Base-by-base conservation (phyloP, 768 basidiomycete genomes). In the Tephrocybe sp. region DNA sequence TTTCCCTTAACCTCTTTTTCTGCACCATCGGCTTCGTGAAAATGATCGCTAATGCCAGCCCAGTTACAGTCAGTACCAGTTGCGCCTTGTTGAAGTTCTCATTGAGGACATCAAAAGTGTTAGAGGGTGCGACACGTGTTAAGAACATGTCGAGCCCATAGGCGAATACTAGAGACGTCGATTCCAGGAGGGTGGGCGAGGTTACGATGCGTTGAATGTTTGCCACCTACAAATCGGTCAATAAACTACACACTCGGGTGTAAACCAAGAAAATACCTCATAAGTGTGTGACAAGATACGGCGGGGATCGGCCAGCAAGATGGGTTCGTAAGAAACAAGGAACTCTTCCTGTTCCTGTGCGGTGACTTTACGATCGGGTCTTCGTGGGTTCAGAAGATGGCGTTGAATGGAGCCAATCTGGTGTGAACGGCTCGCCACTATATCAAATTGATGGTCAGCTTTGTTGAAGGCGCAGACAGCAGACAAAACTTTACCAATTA, bases 61-160 rank as follows among this genome's bases (percentile, higher is more conserved):
- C 92, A 0, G 72, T 67, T 28, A 96, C 83, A 1, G 93, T 98
- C 24, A 93, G 68, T 56, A 95, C 82, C 20, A 98, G 75, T 67
- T 98, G 96, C 1, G 73, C 76, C 73, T 98, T 97, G 74, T 98
- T 98, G 69, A 98, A 98, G 62, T 76, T 85, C 66, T 94, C 89
- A 60, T 81, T 91, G 7, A 98, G 79, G 21, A 97, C 85, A 63
- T 98, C 96, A 61, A 98, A 98, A 17, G 93, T 92, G 34, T 82
- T 84, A 10, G 92, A 94, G 1, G 95, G 93, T 33, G 90, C 80
- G 3, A 91, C 78, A 14, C 93, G 81, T 10, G 91, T 91, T 23
- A 85, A 73, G 78, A 98, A 98, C 57, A 98, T 75, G 69, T 98
- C 96, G 7, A 94, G 76, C 4, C 96, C 95, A 60, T 86, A 85